Evolutionary conservation across 176 grass and related monocot species (phyloP), one percentile per base, ranked within the genome.

Genomic region (Aegilops bicornis): DNA sequence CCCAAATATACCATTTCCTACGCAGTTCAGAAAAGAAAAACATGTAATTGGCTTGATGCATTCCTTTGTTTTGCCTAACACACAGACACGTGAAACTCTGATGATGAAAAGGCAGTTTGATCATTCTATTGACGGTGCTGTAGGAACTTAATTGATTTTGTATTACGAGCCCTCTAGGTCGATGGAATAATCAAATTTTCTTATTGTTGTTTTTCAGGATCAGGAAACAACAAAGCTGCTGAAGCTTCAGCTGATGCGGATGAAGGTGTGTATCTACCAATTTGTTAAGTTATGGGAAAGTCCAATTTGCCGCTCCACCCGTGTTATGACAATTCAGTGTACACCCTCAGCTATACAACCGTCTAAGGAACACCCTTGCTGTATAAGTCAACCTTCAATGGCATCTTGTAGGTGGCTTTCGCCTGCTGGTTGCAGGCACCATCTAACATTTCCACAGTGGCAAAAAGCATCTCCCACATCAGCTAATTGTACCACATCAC

Each of bases 221-320:
- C 84, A 98, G 96, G 93, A 89, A 92, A 58, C 22, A 87, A 89
- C 81, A 88, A 68, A 86, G 27, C 82, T 52, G 30, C 78, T 79
- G 93, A 94, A 94, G 91, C 82, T 88, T 91, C 88, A 77, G 86
- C 40, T 45, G 91, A 96, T 76, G 84, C 87, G 66, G 91, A 96
- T 89, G 96, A 94, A 91, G 96, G 95, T 92, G 33, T 80, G 84
- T 60, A 69, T 56, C 17, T 63, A 24, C 4, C 35, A 5, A 39
- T 71, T 71, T 70, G 67, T 70, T 71, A 71, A 71, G 32, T 22
- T 71, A 40, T 71, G 35, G 35, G 1, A 40, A 71, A 71, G 47
- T 76, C 45, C 4, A 20, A 32, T 54, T 76, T 76, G 43, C 24
- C 24, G 0, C 22, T 25, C 73, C 24, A 29, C 42, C 23, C 25